Conservation (phyloP, 768 basidiomycete genomes). For the Termitomyces sp. region DNA sequence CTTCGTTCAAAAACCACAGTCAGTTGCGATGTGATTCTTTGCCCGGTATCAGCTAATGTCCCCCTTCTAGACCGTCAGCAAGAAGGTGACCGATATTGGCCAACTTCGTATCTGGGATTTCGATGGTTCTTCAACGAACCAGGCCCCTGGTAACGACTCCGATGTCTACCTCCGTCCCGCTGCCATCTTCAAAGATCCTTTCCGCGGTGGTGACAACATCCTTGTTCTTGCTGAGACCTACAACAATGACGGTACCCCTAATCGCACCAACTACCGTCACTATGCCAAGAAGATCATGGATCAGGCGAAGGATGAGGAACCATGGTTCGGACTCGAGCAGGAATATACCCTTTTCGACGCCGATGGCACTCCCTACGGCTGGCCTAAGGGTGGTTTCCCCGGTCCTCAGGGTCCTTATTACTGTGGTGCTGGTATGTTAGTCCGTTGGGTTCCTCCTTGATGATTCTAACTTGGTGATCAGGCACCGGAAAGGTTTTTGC, state of each 20-base stretch:
- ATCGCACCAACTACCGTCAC: slow-evolving; percentile 94
- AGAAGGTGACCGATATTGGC: slow-evolving; percentile 82
- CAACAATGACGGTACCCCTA: slow-evolving; percentile 98
- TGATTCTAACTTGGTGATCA: slow-evolving; percentile 21
- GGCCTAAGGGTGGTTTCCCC: slow-evolving; percentile 99
- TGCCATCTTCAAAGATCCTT: slow-evolving; percentile 97
- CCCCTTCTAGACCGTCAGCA: slow-evolving; percentile 67
- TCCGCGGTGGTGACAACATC: slow-evolving; percentile 98
- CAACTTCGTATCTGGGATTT: slow-evolving; percentile 99
- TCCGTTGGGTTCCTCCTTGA: not conserved
- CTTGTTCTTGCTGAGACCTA: slow-evolving; percentile 96
- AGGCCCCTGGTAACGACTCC: slow-evolving; percentile 93
- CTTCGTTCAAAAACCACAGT: slow-evolving; percentile 97
- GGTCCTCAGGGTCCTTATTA: slow-evolving; percentile 99
- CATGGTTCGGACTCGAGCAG: slow-evolving; percentile 99
- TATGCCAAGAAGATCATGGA: slow-evolving; percentile 96
- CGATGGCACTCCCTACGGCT: slow-evolving; percentile 87
- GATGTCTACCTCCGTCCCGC: slow-evolving; percentile 98
- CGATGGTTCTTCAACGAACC: slow-evolving; percentile 96
- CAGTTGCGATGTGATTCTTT: slow-evolving; percentile 21
- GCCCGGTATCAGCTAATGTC: slow-evolving; percentile 5
- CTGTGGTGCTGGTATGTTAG: slow-evolving; percentile 87
- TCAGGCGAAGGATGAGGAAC: slow-evolving; percentile 67
- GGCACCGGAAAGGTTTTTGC: slow-evolving; percentile 97
- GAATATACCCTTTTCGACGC: slow-evolving; percentile 97